Conservation (phyloP, 2,329 filamentous ascomycete genomes). For the Aspergillus brunneoviolaceus region DNA sequence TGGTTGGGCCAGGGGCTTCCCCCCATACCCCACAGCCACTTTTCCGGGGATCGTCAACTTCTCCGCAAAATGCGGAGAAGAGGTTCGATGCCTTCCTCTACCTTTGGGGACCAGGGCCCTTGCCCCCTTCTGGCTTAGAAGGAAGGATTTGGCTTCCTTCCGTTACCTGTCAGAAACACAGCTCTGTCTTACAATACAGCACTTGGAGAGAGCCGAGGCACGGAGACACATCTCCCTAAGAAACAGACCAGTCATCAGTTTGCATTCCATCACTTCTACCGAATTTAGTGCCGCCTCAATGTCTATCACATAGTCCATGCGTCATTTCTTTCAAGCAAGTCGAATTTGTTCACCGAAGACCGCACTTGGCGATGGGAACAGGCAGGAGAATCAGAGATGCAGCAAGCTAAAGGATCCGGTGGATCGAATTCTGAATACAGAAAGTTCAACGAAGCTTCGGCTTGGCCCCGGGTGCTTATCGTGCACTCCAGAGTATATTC, state of each 20-base stretch:
- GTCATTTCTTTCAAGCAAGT: not conserved
- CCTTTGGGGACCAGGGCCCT: no score
- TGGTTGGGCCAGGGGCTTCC: no score
- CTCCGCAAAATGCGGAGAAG: not conserved
- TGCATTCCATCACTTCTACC: not conserved
- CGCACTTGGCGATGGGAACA: no score
- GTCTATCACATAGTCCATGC: not conserved
- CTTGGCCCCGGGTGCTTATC: no score
- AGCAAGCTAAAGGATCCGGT: not conserved
- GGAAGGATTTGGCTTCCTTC: no score
- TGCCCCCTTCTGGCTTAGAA: no score
- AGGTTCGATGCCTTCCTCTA: no score
- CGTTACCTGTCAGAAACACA: not conserved
- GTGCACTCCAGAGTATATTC: no score
- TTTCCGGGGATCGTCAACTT: not conserved
- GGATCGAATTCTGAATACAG: not conserved
- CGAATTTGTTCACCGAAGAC: no score
- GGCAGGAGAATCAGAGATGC: not conserved
- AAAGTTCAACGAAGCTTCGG: not conserved
- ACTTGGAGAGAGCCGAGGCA: not conserved
- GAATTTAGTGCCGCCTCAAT: not conserved
- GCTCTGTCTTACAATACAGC: not conserved
- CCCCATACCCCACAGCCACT: not conserved
- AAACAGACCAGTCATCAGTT: not conserved
- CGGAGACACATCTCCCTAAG: not conserved